Percentiles rank a stretch among this genome's conserved stretches.
Evolutionary conservation across 495 filamentous ascomycete genomes (phyloP).

Genomic region (Hypoxylon lenormandii): DNA sequence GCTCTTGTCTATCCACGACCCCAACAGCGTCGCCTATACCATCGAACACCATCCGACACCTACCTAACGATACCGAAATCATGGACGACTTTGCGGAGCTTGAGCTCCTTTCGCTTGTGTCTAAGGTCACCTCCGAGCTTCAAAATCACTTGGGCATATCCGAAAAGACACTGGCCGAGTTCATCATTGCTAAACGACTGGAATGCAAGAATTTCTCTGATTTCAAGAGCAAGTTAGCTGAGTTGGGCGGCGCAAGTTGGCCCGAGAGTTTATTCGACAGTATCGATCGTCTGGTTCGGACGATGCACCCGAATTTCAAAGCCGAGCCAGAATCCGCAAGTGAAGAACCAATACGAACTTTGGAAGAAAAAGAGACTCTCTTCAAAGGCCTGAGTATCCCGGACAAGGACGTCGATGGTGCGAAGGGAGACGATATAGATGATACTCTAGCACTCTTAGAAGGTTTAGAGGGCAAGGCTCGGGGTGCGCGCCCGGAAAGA

Average conservation of each 20-base stretch:
- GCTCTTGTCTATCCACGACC: constrained; percentile 9
- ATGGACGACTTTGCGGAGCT: constrained; percentile 94
- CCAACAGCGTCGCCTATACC: neutral
- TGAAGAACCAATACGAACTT: constrained; percentile 54
- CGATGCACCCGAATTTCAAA: constrained; percentile 91
- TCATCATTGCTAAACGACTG: constrained; percentile 88
- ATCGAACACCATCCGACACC: constrained; percentile 1
- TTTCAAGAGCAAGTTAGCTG: constrained; percentile 76
- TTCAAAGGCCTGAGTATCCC: constrained; percentile 92
- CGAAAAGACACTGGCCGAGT: constrained; percentile 95
- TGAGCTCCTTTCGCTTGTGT: constrained; percentile 91
- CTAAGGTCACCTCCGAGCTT: constrained; percentile 91
- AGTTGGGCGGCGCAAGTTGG: constrained; percentile 84
- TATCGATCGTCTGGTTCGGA: constrained; percentile 85
- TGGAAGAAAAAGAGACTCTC: constrained; percentile 76
- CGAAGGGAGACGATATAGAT: constrained; percentile 75
- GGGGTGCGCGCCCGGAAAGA: constrained; percentile 49
- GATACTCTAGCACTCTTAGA: constrained; percentile 94
- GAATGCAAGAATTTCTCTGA: constrained; percentile 75
- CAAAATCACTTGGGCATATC: constrained; percentile 92
- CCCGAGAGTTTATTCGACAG: constrained; percentile 89
- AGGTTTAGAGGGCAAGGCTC: constrained; percentile 78
- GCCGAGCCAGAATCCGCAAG: constrained; percentile 54
- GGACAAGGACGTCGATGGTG: constrained; percentile 74
- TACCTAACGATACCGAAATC: constrained; percentile 25